phyloP scores from a whole-genome alignment of 23 red algal species.

The Cyanidioschyzon merolae region DNA sequence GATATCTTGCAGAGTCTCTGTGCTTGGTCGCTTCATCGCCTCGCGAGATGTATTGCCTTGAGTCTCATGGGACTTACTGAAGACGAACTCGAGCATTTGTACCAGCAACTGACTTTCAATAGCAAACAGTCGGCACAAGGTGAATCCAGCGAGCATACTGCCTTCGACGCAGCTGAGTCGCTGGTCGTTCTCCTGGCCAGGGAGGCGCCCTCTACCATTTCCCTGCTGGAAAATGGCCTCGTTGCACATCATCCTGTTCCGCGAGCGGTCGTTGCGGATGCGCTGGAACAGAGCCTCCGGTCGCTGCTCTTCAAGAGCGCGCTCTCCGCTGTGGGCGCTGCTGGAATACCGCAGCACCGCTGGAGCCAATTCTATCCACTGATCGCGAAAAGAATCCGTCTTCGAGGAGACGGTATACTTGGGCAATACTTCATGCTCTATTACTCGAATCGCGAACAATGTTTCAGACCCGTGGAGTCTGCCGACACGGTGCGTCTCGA shows the following conservation, averaged over 20 bases:
- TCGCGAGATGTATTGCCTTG: not conserved
- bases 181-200: not conserved
- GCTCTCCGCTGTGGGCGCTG: not conserved
- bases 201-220: not conserved
- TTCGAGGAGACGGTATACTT: not conserved
- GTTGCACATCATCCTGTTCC: not conserved
- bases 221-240: not conserved
- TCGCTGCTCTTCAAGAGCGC: not conserved
- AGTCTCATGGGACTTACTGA: not conserved
- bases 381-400: not conserved
- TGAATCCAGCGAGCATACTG: not conserved
- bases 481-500: constrained; percentile 14
- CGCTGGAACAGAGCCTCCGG: not conserved
- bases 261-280: not conserved
- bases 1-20: not conserved
- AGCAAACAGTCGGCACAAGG: not conserved
- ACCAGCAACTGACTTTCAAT: not conserved
- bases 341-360: not conserved
- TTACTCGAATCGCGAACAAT: not conserved
- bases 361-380: not conserved
- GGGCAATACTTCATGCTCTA: constrained; percentile 16
- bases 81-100: not conserved
- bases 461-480: constrained; percentile 13
- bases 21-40: not conserved
- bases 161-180: not conserved